These are phyloP conservation scores for Trichoderma asperelloides DNA, from an alignment of 495 filamentous ascomycete species.

Conservation along the genomic window DNA sequence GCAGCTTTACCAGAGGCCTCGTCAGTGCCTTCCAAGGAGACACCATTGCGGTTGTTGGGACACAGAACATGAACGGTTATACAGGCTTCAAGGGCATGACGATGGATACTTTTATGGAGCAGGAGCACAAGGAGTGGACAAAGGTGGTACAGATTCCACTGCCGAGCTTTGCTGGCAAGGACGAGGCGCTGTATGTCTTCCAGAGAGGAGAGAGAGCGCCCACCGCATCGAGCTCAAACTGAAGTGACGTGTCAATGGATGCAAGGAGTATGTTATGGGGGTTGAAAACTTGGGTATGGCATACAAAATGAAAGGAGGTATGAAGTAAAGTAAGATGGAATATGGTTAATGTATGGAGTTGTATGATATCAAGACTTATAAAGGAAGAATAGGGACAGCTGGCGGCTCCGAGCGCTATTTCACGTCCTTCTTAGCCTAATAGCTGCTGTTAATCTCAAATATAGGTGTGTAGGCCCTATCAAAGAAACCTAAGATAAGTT, in stretches of 20 bases:
- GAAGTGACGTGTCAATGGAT: neutral
- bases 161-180: slow-evolving; percentile 47
- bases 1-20: slow-evolving; percentile 42
- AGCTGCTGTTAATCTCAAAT: no score
- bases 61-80: slow-evolving; percentile 56
- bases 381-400: no score
- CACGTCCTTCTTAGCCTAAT: no score
- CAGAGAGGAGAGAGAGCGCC: slow-evolving; percentile 25
- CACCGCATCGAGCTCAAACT: neutral
- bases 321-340: no score
- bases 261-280: neutral
- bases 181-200: slow-evolving; percentile 46
- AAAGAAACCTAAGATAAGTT: no score
- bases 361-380: no score
- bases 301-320: no score
- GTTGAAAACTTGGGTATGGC: no score
- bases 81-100: slow-evolving; percentile 47
- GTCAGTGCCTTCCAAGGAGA: slow-evolving; percentile 47
- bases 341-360: no score
- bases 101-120: slow-evolving; percentile 46
- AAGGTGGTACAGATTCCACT: slow-evolving; percentile 39
- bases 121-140: slow-evolving; percentile 31
- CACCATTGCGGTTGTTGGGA: slow-evolving; percentile 51
- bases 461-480: no score
- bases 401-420: no score